Evolutionary conservation across 2,329 filamentous ascomycete genomes (phyloP).

Genomic region (Colletotrichum camelliae): DNA sequence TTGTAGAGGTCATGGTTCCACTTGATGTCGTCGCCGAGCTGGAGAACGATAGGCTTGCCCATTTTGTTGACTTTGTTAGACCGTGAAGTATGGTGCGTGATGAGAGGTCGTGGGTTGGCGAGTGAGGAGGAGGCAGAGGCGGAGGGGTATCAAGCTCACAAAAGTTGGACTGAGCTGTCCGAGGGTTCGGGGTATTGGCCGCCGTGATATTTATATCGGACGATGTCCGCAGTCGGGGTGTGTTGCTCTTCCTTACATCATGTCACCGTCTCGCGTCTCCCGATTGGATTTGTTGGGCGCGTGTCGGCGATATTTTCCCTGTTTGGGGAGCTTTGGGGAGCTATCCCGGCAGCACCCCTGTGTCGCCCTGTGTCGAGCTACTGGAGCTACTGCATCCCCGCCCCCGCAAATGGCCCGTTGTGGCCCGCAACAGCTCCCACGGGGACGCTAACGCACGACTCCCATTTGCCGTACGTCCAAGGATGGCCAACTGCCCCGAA

Average conservation of each 20-base stretch:
- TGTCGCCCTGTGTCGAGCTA: neutral
- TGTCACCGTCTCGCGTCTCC: neutral
- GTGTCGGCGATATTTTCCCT: constrained; percentile 12
- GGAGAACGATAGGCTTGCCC: constrained; percentile 18
- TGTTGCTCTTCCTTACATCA: neutral
- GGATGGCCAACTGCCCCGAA: constrained; percentile 5
- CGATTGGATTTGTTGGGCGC: constrained; percentile 9
- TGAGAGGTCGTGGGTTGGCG: neutral
- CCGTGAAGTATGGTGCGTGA: neutral
- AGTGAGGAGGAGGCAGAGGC: neutral
- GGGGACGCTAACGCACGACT: neutral
- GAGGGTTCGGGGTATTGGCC: neutral
- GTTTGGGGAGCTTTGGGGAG: constrained; percentile 10
- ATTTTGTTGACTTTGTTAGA: neutral
- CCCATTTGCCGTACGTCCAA: constrained; percentile 7
- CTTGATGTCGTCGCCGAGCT: constrained; percentile 21
- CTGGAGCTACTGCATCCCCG: neutral
- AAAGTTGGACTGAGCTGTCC: neutral
- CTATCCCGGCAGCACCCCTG: neutral
- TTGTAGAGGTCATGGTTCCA: constrained; percentile 21
- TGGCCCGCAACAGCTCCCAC: neutral
- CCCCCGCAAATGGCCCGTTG: constrained; percentile 7
- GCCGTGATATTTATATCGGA: constrained; percentile 7
- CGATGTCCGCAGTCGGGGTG: neutral
- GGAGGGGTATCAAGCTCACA: neutral